Evolutionary conservation across 129 eudicot genomes (phyloP).

Genomic region (Arctium minus): DNA sequence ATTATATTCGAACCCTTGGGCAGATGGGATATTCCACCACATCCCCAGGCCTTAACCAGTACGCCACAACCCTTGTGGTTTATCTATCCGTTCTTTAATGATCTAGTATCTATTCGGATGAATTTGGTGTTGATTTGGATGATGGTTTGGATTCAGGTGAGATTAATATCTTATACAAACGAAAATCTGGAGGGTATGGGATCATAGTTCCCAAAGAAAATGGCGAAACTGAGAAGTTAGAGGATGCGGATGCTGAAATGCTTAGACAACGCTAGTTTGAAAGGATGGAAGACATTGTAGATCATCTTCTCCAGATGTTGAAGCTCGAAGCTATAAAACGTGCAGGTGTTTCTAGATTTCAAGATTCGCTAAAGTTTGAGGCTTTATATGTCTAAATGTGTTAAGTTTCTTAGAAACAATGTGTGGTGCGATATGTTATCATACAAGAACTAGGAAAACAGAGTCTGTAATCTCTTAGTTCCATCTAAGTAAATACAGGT

Average conservation of each 20-base stretch:
- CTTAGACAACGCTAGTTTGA: slow-evolving; percentile 24
- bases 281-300: neutral
- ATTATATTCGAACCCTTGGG: no score
- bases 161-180: slow-evolving; percentile 75
- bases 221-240: slow-evolving; percentile 63
- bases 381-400: slow-evolving; percentile 7
- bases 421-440: neutral
- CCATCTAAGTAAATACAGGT: slow-evolving; percentile 15
- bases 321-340: neutral
- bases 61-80: neutral
- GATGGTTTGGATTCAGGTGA: slow-evolving; percentile 52
- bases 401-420: neutral
- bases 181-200: slow-evolving; percentile 93
- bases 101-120: neutral
- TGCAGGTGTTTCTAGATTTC: slow-evolving; percentile 9
- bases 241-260: slow-evolving; percentile 47
- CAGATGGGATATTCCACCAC: no score
- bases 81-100: neutral
- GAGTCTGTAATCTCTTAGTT: slow-evolving; percentile 14
- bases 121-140: neutral
- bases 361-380: slow-evolving; percentile 18
- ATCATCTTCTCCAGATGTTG: neutral
- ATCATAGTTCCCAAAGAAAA: slow-evolving; percentile 79
- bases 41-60: no score
- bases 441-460: slow-evolving; percentile 10